Percentiles rank a stretch among this genome's conserved stretches.
These are phyloP conservation scores for Nicotiana tabacum DNA, from an alignment of 257 asterid species.

Conservation along the genomic window DNA sequence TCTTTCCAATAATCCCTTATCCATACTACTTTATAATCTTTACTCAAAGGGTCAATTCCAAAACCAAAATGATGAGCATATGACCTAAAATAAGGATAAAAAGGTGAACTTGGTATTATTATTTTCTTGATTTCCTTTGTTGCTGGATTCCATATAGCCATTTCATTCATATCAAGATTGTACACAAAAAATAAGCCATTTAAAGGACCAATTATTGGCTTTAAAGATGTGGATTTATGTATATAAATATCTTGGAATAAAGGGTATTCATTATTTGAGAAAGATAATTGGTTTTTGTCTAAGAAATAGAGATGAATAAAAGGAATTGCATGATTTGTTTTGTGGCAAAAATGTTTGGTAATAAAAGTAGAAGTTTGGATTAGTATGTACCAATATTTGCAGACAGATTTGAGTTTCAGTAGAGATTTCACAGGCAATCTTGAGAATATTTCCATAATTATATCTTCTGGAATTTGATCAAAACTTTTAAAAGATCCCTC, in stretches of 20 bases:
- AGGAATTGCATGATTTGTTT: background rate
- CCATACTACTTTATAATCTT: conserved; percentile 35
- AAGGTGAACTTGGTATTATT: conserved; percentile 9
- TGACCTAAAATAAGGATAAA: conserved; percentile 14
- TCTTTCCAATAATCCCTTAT: conserved; percentile 30
- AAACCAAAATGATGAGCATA: conserved; percentile 30
- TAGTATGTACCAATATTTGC: conserved; percentile 38
- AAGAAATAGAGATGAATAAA: conserved; percentile 31
- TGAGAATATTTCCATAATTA: conserved; percentile 27
- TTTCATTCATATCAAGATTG: conserved; percentile 4
- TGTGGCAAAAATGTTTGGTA: no score
- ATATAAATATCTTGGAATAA: conserved; percentile 19
- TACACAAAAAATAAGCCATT: conserved; percentile 34
- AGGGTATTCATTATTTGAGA: conserved; percentile 9
- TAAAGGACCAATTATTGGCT: conserved; percentile 32
- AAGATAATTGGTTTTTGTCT: conserved; percentile 7
- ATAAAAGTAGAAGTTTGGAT: conserved; percentile 1
- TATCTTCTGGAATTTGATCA: conserved; percentile 26
- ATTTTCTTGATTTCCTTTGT: conserved; percentile 36
- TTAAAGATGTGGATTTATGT: conserved; percentile 5
- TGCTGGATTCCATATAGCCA: conserved; percentile 39
- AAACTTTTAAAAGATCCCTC: background rate
- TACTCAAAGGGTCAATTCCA: conserved; percentile 32
- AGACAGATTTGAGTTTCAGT: conserved; percentile 7
- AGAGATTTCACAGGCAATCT: no score